These are phyloP conservation scores for Starmerella apis DNA, from an alignment of 805 yeast species.

Conservation along the genomic window DNA sequence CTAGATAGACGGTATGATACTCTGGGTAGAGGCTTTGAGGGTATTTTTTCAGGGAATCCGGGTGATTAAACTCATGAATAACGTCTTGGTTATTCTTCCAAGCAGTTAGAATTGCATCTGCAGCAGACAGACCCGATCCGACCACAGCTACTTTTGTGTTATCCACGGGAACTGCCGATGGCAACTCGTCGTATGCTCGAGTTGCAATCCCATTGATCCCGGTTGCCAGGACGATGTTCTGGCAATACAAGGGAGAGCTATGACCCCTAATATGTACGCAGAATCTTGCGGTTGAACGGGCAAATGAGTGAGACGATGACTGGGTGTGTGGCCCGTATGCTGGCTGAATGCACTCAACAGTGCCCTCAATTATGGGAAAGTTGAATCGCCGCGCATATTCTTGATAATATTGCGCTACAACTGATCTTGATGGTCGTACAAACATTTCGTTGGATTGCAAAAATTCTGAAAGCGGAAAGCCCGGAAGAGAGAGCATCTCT, in stretches of 20 bases:
- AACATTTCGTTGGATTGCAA: conserved; percentile 17
- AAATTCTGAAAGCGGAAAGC: conserved; percentile 26
- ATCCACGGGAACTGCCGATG: neutral
- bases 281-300: neutral
- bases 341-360: conserved; percentile 11
- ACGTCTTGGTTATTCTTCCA: neutral
- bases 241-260: neutral
- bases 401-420: conserved; percentile 28
- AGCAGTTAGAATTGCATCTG: conserved; percentile 27
- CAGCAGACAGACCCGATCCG: conserved; percentile 33
- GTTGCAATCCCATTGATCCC: conserved; percentile 7
- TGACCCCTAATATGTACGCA: neutral
- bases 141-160: conserved; percentile 21
- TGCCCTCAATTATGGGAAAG: conserved; percentile 19
- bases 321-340: neutral
- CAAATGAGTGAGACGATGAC: neutral
- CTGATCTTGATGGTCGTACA: conserved; percentile 27
- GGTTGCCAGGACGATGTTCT: conserved; percentile 8
- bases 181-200: conserved; percentile 13
- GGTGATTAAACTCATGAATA: neutral
- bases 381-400: conserved; percentile 26
- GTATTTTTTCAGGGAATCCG: conserved; percentile 24
- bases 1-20: conserved; percentile 25
- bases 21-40: conserved; percentile 31
- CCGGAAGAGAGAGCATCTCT: conserved; percentile 32